Evolutionary conservation across 164 flowering plant genomes (phyloP).

Genomic region (Liquidambar formosana): DNA sequence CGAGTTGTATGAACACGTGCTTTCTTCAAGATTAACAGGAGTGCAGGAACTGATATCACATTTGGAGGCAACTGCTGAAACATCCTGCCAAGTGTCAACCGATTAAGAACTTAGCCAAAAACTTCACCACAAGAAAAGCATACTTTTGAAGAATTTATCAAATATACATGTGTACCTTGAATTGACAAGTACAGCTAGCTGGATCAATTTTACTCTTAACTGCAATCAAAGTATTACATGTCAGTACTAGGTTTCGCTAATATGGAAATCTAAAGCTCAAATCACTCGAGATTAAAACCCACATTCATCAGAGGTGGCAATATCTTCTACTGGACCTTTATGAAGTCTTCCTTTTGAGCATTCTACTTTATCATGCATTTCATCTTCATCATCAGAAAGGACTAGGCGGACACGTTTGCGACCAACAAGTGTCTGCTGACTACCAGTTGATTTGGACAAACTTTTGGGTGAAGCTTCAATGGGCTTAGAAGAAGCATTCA

Average conservation of each 20-base stretch:
- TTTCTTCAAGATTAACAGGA: constrained; percentile 57
- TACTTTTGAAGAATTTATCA: not conserved
- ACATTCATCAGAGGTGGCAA: constrained; percentile 66
- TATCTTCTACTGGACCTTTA: constrained; percentile 29
- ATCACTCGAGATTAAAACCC: constrained; percentile 19
- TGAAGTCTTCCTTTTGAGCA: constrained; percentile 26
- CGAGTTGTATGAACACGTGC: constrained; percentile 58
- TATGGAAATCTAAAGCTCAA: constrained; percentile 17
- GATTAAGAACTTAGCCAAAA: not conserved
- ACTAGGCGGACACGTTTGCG: constrained; percentile 79
- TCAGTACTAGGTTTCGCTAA: not conserved
- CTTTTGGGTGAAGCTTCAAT: constrained; percentile 28
- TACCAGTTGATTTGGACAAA: constrained; percentile 36
- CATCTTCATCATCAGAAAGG: constrained; percentile 89
- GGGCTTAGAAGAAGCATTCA: constrained; percentile 14
- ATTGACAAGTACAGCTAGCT: constrained; percentile 12
- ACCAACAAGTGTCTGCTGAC: constrained; percentile 45
- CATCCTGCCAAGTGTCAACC: constrained; percentile 56
- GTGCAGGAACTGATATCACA: constrained; percentile 32
- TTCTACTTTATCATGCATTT: constrained; percentile 32
- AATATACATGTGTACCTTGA: constrained; percentile 42
- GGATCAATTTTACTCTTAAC: constrained; percentile 30
- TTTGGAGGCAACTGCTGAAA: constrained; percentile 30
- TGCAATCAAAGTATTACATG: constrained; percentile 25
- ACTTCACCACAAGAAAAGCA: constrained; percentile 5